Base-by-base conservation (phyloP, 2,329 filamentous ascomycete genomes). In the Davidsoniella australis region DNA sequence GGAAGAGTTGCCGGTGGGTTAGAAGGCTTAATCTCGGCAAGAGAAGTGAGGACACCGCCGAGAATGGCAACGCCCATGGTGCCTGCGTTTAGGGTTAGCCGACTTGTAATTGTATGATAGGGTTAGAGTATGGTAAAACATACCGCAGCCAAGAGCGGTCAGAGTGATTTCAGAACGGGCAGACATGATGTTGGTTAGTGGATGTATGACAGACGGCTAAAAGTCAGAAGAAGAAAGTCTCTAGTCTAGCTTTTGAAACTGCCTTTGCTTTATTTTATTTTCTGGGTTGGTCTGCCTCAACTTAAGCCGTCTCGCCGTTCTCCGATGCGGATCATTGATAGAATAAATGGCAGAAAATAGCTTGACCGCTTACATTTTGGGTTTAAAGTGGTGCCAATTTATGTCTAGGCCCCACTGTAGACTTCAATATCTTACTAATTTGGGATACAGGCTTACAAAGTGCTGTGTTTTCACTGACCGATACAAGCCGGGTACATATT, bases 1-100 rank as follows among this genome's bases (percentile, higher is more conserved):
- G 78, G 76, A 5, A 52, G 43, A 12, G 41, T 47, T 7, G 72
- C 56, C 63, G 2, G 69, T 66, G 33, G 63, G 66, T 56, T 64
- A 71, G 55, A 64, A 65, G 46, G 65, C 65, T 20, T 62, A 68
- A 71, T 66, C 56, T 66, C 71, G 38, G 68, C 67, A 41, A 91
- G 72, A 9, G 82, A 84, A 53, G 76, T 70, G 57, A 93, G 74
- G 59, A 94, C 81, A 55, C 85, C 86, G 49, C 75, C 79, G 51
- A 93, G 75, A 57, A 94, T 88, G 51, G 85, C 85, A 53, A 85
- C 84, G 52, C 86, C 86, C 77, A 94, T 84, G 48, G 80, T 88
- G 56, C 85, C 82, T 87, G 43, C 12, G 17, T 45, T 48, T 36
- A 50, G 45, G 37, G 51, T 53, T 53, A 53, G 51, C 16, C 9